Evolutionary conservation across 2,329 filamentous ascomycete species (phyloP).

Genomic region (Decorospora gaudefroyi): DNA sequence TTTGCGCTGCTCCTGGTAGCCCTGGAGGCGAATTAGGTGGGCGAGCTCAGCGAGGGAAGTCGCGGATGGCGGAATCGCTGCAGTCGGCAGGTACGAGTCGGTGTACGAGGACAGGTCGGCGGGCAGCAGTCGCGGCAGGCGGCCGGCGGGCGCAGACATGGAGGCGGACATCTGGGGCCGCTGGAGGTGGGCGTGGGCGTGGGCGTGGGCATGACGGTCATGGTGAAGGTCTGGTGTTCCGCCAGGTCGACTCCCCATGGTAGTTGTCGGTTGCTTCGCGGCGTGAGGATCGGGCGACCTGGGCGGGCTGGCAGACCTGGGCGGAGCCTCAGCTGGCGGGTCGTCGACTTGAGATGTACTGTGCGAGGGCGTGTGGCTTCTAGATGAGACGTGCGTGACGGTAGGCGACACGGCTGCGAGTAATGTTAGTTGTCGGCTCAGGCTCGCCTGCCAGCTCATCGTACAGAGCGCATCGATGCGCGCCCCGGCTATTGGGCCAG

Average conservation of each 20-base stretch:
- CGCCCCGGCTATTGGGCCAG: slow-evolving; percentile 35
- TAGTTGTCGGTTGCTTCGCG: slow-evolving; percentile 29
- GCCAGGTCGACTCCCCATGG: slow-evolving; percentile 47
- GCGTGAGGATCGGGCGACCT: slow-evolving; percentile 50
- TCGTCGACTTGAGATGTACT: slow-evolving; percentile 56
- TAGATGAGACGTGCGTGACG: slow-evolving; percentile 57
- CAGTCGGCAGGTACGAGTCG: slow-evolving; percentile 62
- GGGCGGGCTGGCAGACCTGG: slow-evolving; percentile 61
- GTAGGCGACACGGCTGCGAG: slow-evolving; percentile 58
- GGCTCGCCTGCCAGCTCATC: slow-evolving; percentile 48
- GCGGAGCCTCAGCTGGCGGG: slow-evolving; percentile 56
- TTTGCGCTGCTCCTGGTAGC: slow-evolving; percentile 81
- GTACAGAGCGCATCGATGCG: slow-evolving; percentile 46
- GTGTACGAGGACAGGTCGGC: slow-evolving; percentile 69
- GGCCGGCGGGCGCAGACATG: slow-evolving; percentile 53
- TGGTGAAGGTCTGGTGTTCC: slow-evolving; percentile 28
- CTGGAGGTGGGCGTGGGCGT: too few species aligned
- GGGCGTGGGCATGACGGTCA: slow-evolving; percentile 14
- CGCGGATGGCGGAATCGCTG: slow-evolving; percentile 61
- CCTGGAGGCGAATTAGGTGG: slow-evolving; percentile 75
- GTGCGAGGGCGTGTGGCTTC: slow-evolving; percentile 60
- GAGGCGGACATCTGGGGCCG: slow-evolving; percentile 48
- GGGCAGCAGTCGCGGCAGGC: slow-evolving; percentile 61
- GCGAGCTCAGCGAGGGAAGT: slow-evolving; percentile 77
- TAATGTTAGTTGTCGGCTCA: slow-evolving; percentile 37